These are phyloP conservation scores for Plenodomus tracheiphilus DNA, from an alignment of 2,329 filamentous ascomycete species.

Conservation along the genomic window DNA sequence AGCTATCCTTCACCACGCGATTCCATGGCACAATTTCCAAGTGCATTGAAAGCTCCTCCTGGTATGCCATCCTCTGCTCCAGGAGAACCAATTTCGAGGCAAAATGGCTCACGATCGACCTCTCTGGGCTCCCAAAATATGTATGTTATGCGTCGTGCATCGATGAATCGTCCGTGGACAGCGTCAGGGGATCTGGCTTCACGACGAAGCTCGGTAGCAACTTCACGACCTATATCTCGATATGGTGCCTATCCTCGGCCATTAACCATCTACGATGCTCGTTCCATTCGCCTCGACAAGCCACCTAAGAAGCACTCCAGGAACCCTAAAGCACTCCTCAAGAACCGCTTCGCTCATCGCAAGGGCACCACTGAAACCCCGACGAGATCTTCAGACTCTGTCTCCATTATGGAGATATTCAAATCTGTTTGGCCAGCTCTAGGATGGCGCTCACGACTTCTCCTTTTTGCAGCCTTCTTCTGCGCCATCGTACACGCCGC, in stretches of 20 bases:
- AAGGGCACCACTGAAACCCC: neutral
- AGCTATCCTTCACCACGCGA: neutral
- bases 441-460: slow-evolving; percentile 52
- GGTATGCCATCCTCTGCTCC: slow-evolving; percentile 2
- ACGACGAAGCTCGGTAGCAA: slow-evolving; percentile 9
- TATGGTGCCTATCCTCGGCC: slow-evolving; percentile 5
- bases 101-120: slow-evolving; percentile 5
- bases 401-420: slow-evolving; percentile 60
- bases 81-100: neutral
- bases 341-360: neutral
- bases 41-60: neutral
- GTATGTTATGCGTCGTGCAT: neutral
- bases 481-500: slow-evolving; percentile 67
- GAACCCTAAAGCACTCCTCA: slow-evolving; percentile 3
- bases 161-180: slow-evolving; percentile 2
- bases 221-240: slow-evolving; percentile 6
- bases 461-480: slow-evolving; percentile 64
- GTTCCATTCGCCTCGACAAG: neutral
- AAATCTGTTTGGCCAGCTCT: slow-evolving; percentile 72
- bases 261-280: slow-evolving; percentile 1
- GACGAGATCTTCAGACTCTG: neutral
- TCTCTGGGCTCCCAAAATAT: slow-evolving; percentile 5
- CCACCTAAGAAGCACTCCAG: neutral
- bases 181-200: slow-evolving; percentile 6
- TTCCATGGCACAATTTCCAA: neutral